Evolutionary conservation across 1,139 yeast species (phyloP).

Genomic region (Dujonia santamariae): DNA sequence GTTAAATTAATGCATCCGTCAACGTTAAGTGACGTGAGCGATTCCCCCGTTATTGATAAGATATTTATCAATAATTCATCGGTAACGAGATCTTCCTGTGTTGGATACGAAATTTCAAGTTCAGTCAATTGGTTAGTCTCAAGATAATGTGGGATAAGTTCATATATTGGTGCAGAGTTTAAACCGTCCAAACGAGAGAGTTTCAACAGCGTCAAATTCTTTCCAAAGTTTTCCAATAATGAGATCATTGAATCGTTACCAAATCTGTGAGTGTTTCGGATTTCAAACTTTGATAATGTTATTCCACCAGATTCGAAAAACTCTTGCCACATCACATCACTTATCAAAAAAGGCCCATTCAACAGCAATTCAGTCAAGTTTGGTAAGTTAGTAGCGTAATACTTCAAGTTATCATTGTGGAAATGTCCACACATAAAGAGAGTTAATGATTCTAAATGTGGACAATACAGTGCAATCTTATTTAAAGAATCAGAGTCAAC

Average conservation of each 20-base stretch:
- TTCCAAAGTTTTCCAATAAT: conserved; percentile 62
- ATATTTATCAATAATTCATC: conserved; percentile 70
- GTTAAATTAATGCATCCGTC: conserved; percentile 76
- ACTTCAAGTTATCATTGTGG: conserved; percentile 69
- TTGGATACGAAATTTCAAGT: conserved; percentile 70
- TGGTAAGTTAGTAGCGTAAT: conserved; percentile 57
- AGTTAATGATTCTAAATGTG: conserved; percentile 61
- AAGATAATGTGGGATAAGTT: conserved; percentile 63
- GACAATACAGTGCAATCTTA: conserved; percentile 77
- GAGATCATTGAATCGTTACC: conserved; percentile 62
- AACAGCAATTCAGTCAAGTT: conserved; percentile 52
- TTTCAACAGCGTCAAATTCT: conserved; percentile 42
- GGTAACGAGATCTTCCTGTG: conserved; percentile 60
- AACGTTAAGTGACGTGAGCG: conserved; percentile 53
- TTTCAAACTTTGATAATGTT: conserved; percentile 43
- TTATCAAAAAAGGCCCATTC: conserved; percentile 87
- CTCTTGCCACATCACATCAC: conserved; percentile 70
- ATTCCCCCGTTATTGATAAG: conserved; percentile 60
- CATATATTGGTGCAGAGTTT: conserved; percentile 53
- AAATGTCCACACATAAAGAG: conserved; percentile 92
- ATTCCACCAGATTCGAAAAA: conserved; percentile 48
- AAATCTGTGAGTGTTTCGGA: conserved; percentile 83
- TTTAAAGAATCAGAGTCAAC: conserved; percentile 63
- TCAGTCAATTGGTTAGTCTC: conserved; percentile 41
- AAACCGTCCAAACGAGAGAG: conserved; percentile 75